Base-by-base conservation (phyloP, 1,139 yeast genomes). In the Suhomyces bokatorum region DNA sequence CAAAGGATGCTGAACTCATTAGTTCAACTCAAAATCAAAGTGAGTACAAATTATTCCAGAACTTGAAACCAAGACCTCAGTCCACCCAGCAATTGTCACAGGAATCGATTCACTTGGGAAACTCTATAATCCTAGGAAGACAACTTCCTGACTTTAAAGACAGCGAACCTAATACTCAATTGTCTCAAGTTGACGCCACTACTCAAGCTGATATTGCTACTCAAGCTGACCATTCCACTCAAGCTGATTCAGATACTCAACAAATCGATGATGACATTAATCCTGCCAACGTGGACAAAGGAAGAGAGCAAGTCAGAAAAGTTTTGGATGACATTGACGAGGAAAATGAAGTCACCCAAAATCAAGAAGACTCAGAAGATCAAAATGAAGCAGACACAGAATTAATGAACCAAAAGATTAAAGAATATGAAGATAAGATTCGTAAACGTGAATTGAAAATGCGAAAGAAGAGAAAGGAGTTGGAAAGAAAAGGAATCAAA, bases 401-500 rank as follows among this genome's bases (percentile, higher is more conserved):
- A 44, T 55, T 54, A 8, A 56, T 65, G 26, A 58, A 69, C 44
- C 62, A 58, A 38, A 59, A 57, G 43, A 69, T 72, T 36, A 68
- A 66, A 40, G 47, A 57, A 35, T 70, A 67, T 42, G 78, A 74
- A 49, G 66, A 65, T 24, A 69, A 67, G 49, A 70, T 73, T 32
- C 64, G 74, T 45, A 60, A 63, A 37, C 66, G 66, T 50, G 76
- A 73, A 50, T 62, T 68, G 57, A 69, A 58, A 50, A 57, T 66
- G 12, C 64, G 73, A 31, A 65, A 64, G 49, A 66, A 63, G 45
- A 69, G 81, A 51, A 70, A 66, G 53, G 83, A 77, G 52, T 65
- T 78, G 66, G 82, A 73, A 52, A 65, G 73, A 35, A 72, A 69
- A 48, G 85, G 84, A 0, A 60, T 80, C 28, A 70, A 71, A 46